Evolutionary conservation across 164 flowering plant genomes (phyloP).

Genomic region (Taxillus chinensis): DNA sequence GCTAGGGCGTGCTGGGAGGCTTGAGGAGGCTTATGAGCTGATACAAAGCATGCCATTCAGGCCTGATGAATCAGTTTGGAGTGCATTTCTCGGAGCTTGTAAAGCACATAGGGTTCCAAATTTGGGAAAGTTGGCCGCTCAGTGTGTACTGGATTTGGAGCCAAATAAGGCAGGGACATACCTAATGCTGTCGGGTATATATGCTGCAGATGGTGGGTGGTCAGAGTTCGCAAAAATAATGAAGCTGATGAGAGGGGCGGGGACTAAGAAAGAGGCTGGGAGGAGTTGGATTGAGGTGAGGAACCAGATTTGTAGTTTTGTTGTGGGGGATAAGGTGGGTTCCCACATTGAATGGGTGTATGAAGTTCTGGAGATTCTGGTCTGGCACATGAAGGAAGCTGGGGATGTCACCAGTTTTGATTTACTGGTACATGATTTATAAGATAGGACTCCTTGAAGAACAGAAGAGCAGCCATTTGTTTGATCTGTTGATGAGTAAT

Average conservation of each 20-base stretch:
- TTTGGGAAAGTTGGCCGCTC: constrained; percentile 50
- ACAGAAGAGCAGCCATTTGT: neutral
- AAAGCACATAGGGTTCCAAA: constrained; percentile 42
- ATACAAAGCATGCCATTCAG: constrained; percentile 55
- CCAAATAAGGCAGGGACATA: constrained; percentile 49
- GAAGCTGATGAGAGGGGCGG: constrained; percentile 41
- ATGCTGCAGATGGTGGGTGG: constrained; percentile 74
- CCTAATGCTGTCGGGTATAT: constrained; percentile 48
- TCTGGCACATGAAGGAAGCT: constrained; percentile 36
- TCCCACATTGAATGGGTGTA: constrained; percentile 35
- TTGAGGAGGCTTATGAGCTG: constrained; percentile 56
- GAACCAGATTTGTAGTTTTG: constrained; percentile 49
- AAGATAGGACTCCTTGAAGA: neutral
- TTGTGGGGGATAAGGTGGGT: constrained; percentile 48
- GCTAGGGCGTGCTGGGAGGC: constrained; percentile 75
- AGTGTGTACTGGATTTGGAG: constrained; percentile 29
- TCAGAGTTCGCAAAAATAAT: constrained; percentile 54
- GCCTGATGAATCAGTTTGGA: constrained; percentile 73
- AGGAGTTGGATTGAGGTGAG: constrained; percentile 74
- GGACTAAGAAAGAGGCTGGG: constrained; percentile 61
- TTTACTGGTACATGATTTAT: constrained; percentile 16
- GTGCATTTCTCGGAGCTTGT: constrained; percentile 85
- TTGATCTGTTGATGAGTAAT: no score
- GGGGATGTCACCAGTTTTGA: constrained; percentile 32
- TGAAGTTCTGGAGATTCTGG: constrained; percentile 27